Evolutionary conservation across 805 yeast species (phyloP), one percentile per base, ranked within the genome.

Genomic region (Allodekkera sacchari): DNA sequence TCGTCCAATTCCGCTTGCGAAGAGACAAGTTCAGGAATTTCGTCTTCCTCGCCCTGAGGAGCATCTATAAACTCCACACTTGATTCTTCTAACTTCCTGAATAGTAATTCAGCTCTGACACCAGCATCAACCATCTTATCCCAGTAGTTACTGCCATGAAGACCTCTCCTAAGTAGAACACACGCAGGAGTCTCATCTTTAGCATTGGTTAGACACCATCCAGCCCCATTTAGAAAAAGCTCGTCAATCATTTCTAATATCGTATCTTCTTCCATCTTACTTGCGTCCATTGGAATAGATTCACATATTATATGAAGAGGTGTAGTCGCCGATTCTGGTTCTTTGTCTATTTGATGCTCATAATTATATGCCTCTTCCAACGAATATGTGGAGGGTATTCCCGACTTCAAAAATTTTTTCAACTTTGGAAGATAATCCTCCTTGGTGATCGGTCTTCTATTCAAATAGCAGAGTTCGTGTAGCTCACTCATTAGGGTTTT

Each of bases 111-210:
- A 0, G 96, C 92, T 37, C 95, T 66, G 1, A 84, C 89, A 27
- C 97, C 97, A 1, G 96, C 95, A 37, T 74, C 78, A 1, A 88
- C 83, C 23, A 82, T 58, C 16, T 58, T 57, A 5, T 62, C 51
- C 51, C 73, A 70, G n/a, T 64, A 57, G 4, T 48, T 43, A 1
- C 63, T 42, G 1, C 55, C 45, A 45, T 53, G 44, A 62, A 54
- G 39, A 2, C 67, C 68, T 30, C 81, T 60, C 28, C 74, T 69
- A 22, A 67, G 55, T 16, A 88, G 63, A 6, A 87, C 67, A 54
- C 94, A 88, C 2, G 95, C 97, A 0, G 96, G 85, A 0, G 96
- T 83, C 39, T 77, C 77, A 42, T 74, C 66, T 32, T 77, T 71
- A 36, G 64, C 68, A 52, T 87, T 94, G 3, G 76, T 61, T 44